Base-by-base conservation (phyloP, 495 filamentous ascomycete species). In the Wilcoxina mikolae region DNA sequence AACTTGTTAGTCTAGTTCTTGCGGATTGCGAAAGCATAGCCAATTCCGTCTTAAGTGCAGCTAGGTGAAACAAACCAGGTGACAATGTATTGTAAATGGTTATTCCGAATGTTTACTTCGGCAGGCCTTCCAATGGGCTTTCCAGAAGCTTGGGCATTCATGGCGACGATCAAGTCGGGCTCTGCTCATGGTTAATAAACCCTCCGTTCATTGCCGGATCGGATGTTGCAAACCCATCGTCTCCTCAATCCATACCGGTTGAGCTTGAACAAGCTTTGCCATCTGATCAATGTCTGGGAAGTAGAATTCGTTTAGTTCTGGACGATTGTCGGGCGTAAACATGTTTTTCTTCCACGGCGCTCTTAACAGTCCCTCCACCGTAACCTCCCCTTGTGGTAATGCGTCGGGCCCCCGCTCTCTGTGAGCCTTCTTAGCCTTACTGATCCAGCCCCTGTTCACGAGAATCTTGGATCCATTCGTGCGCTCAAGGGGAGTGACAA, bases 71-170 rank as follows among this genome's bases (percentile, higher is more conserved):
- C 79, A 64, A 78, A 95, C 91, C 91, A 98, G 50, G 91, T 98
- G 67, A 95, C 89, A 54, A 98, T 95, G 65, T 98, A 98, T 71
- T 98, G 90, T 59, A 85, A 80, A 70, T 98, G 91, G 68, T 90
- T 95, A 66, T 98, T 98, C 65, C 84, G 78, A 68, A 98, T 70
- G 69, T 91, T 94, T 55, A 98, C 91, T 71, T 91, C 87, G 3
- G 91, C 78, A 3, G 86, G 71, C 65, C 88, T 76, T n/a, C 86
- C 93, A 67, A 96, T 90, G 1, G 91, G 91, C 38, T 91, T 81
- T n/a, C 93, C 91, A 56, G 81, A 82, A 9, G 76, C 76, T 60
- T 81, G 73, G 61, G 85, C 73, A 46, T 87, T 78, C 66, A 83
- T 81, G 17, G 78, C 65, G 60, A 77, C 75, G 25, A 95, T 61